phyloP scores from a whole-genome alignment of 23 red algal species.

The Gracilariopsis chorda region DNA sequence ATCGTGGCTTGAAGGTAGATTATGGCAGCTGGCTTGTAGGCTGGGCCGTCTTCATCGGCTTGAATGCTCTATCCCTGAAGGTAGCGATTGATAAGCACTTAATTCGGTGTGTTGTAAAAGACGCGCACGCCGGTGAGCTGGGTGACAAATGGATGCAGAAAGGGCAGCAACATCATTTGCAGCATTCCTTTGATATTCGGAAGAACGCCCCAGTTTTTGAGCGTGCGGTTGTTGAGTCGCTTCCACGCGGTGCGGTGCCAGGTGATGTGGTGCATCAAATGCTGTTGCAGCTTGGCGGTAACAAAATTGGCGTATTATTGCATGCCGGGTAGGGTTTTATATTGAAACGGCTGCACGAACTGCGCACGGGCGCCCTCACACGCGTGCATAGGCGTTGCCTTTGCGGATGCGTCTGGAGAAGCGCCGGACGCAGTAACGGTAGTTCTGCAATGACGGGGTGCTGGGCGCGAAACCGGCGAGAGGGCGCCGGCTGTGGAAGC shows the following conservation, averaged over 20 bases:
- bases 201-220: constrained; percentile 40
- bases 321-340: constrained; percentile 32
- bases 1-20: constrained; percentile 32
- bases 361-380: too few relatives aligned
- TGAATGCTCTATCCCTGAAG: constrained; percentile 59
- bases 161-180: constrained; percentile 16
- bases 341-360: not conserved
- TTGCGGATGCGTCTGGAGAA: too few relatives aligned
- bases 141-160: not conserved
- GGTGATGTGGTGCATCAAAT: not conserved
- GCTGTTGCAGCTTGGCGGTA: not conserved
- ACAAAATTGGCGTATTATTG: not conserved
- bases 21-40: constrained; percentile 72
- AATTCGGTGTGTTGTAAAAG: constrained; percentile 57
- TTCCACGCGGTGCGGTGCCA: constrained; percentile 18
- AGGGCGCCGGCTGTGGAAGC: too few relatives aligned
- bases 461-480: too few relatives aligned
- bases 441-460: too few relatives aligned
- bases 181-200: constrained; percentile 66
- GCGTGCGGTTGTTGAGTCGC: not conserved
- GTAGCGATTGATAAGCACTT: constrained; percentile 87
- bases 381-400: too few relatives aligned
- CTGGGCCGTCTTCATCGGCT: constrained; percentile 76
- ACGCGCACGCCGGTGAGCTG: not conserved
- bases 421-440: too few relatives aligned